Conservation (phyloP, 1,284 basidiomycete genomes). For the Trichosporon sp. region DNA sequence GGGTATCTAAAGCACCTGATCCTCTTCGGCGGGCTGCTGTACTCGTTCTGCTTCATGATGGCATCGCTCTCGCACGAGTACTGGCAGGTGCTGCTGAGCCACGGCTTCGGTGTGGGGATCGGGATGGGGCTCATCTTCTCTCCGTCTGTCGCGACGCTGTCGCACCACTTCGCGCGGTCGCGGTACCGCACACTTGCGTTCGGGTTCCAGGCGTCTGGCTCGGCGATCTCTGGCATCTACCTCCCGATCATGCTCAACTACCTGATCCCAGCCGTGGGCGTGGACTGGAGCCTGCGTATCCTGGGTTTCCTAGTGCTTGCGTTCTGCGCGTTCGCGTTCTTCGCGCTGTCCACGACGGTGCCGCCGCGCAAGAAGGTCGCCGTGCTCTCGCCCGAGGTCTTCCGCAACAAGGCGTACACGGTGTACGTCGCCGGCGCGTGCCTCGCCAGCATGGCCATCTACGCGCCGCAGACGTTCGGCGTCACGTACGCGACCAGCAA, state of each 20-base stretch:
- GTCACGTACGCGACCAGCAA: conserved; percentile 32
- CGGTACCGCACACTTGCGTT: conserved; percentile 37
- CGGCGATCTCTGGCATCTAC: conserved; percentile 49
- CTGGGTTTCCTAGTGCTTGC: conserved; percentile 35
- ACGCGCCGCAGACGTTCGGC: conserved; percentile 32
- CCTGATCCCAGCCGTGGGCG: conserved; percentile 54
- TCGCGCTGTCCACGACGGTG: conserved; percentile 32
- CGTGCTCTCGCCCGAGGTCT: conserved; percentile 31
- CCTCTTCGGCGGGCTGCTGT: conserved; percentile 51
- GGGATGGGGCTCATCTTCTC: conserved; percentile 54
- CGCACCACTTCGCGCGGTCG: conserved; percentile 54
- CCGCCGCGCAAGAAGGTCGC: conserved; percentile 36
- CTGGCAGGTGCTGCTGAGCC: conserved; percentile 52
- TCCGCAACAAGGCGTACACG: conserved; percentile 29
- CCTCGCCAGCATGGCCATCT: conserved; percentile 27
- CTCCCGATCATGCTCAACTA: conserved; percentile 54
- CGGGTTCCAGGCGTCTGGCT: conserved; percentile 38
- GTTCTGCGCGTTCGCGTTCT: conserved; percentile 22
- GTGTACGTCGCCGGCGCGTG: conserved; percentile 28
- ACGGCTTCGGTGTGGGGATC: conserved; percentile 30
- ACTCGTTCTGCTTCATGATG: conserved; percentile 57
- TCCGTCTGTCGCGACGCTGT: conserved; percentile 53
- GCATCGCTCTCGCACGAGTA: conserved; percentile 58
- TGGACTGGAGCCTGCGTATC: conserved; percentile 36
- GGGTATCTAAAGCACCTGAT: conserved; percentile 57